A percentile compares a stretch with the other conserved stretches of the same genome.
phyloP scores from a whole-genome alignment of 192 early-diverging fungal genomes.

The Coemansia sp. region DNA sequence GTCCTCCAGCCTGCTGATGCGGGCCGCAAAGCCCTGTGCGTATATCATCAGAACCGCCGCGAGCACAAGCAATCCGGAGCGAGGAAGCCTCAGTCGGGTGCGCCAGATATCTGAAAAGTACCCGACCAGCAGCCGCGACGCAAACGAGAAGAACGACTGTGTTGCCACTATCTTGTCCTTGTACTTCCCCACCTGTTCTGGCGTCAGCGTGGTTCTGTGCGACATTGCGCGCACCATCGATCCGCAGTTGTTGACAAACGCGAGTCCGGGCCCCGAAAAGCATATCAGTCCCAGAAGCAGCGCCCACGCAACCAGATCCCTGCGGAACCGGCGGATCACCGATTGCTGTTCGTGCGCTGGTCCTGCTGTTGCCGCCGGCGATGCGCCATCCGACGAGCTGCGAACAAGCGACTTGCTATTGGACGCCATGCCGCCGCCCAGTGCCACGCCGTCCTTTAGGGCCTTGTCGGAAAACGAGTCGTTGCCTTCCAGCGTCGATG shows the following conservation, averaged over 20 bases:
- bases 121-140: conserved; percentile 36
- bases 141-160: conserved; percentile 55
- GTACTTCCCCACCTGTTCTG: conserved; percentile 43
- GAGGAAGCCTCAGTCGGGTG: conserved; percentile 41
- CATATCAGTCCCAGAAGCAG: conserved; percentile 48
- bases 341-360: conserved; percentile 3
- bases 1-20: conserved; percentile 22
- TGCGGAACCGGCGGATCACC: conserved; percentile 21
- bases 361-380: background rate
- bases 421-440: background rate
- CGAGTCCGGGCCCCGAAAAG: conserved; percentile 46
- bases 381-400: background rate
- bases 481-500: background rate
- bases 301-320: conserved; percentile 40
- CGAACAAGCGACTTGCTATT: background rate
- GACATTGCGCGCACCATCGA: conserved; percentile 53
- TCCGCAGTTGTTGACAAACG: conserved; percentile 56
- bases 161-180: conserved; percentile 53
- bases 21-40: conserved; percentile 34
- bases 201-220: conserved; percentile 20
- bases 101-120: conserved; percentile 53
- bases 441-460: background rate
- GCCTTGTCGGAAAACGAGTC: background rate
- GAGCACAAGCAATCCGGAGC: conserved; percentile 33
- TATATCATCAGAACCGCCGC: conserved; percentile 43